Percentiles rank a stretch among this genome's conserved stretches.
Evolutionary conservation across 1,284 basidiomycete species (phyloP).

Genomic region (Apiotrichum sp.): DNA sequence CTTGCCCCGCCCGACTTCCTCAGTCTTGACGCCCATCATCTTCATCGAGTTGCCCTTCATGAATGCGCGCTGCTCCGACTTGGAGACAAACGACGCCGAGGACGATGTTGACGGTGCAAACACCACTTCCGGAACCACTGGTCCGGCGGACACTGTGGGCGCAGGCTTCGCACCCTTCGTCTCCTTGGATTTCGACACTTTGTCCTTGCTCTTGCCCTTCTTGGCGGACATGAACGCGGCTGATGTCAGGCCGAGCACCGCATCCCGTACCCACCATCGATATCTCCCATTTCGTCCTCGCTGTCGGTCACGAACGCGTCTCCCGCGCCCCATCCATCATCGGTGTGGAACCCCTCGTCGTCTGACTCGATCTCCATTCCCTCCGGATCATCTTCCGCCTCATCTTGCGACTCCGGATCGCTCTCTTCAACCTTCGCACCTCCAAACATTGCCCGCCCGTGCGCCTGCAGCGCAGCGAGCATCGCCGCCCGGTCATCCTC

Average conservation of each 20-base stretch:
- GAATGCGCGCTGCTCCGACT: conserved; percentile 41
- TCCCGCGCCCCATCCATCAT: conserved; percentile 41
- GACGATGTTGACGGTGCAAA: conserved; percentile 23
- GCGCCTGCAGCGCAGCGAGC: conserved; percentile 45
- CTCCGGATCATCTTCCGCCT: conserved; percentile 10
- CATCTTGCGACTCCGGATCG: not conserved
- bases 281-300: conserved; percentile 29
- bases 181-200: not conserved
- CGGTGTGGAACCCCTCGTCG: conserved; percentile 22
- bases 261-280: conserved; percentile 1
- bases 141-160: not conserved
- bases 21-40: conserved; percentile 39
- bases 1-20: conserved; percentile 14
- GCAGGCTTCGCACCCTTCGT: not conserved
- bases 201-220: not conserved
- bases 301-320: conserved; percentile 38
- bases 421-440: conserved; percentile 19
- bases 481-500: conserved; percentile 26
- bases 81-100: conserved; percentile 17
- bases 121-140: conserved; percentile 37
- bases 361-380: conserved; percentile 10
- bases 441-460: conserved; percentile 35
- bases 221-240: conserved; percentile 3
- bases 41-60: conserved; percentile 43
- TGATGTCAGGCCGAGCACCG: not conserved